Base-by-base conservation (phyloP, 352 stramenopile genomes). In the Pythium insidiosum region DNA sequence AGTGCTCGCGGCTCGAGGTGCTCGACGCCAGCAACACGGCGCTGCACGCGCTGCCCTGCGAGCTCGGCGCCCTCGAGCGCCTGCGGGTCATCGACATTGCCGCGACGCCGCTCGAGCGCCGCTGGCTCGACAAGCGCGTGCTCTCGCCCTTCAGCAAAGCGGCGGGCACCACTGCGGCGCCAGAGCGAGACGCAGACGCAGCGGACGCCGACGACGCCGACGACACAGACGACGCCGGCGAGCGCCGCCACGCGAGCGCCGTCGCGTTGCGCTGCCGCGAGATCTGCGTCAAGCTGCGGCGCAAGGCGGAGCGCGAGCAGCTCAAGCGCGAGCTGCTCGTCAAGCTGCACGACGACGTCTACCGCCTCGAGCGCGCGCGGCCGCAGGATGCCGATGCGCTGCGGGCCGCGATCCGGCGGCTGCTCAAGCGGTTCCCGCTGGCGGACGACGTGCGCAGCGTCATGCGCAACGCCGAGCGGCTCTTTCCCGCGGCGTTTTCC, bases 381-480 rank as follows among this genome's bases (percentile, higher is more conserved):
- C 24, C 45, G 3, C 50, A 43, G 7, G 42, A 31, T 1, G 39
- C 48, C n/a, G 40, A 33, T 11, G 45, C 55, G 15, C 40, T 85
- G 2, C 49, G 61, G n/a, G 46, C n/a, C 15, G 57, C 65, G 35
- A 51, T 88, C 24, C 61, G 64, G 35, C 74, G 60, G 0, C 56
- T 86, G 6, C 52, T 86, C 34, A 85, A 87, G 51, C 54, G 49
- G 10, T 87, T 92, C 40, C 67, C 65, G 11, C 50, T 67, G 13
- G 58, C 66, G 1, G 63, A 75, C 18, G 83, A 95, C 21, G 43
- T 96, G 16, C 73, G 60, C n/a, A 79, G 83, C 15, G 61, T 95
- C n/a, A 64, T 90, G 11, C 73, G 83, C 40, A 88, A 95, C 39
- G 74, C 73, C 22, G 73, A 91, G 47, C 64, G 84, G 22, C 53